Evolutionary conservation across 441 rosid species (phyloP), one percentile per base, ranked within the genome.

Genomic region (Euphorbia schlechtendalii): DNA sequence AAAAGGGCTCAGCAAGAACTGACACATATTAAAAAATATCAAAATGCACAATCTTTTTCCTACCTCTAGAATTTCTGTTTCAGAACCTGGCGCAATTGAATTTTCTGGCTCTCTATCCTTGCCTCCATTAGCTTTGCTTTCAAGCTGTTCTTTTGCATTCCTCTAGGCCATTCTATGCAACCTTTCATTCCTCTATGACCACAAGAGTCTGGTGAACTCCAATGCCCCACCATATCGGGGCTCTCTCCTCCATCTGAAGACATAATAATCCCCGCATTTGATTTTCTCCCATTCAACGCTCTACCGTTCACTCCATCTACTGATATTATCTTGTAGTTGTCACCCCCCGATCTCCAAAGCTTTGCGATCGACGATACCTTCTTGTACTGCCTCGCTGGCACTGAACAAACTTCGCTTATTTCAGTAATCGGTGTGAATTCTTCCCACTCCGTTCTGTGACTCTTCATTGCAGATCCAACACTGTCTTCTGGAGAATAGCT

Each of bases 141-240:
- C 85, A 90, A 69, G 62, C 95, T 88, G 67, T 76, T 71, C 84
- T 86, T 94, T 73, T 90, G 96, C 10, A 80, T 74, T 8, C 85
- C 90, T 5, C 96, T 87, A 18, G 96, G 89, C 97, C 97, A 94
- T 59, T 94, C 99, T 22, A 94, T 90, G 87, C 97, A 90, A 34
- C 99, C 97, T 73, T 90, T 90, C 92, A 83, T 87, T 58, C 96
- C 97, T 59, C 83, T 78, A 52, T 86, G 80, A 60, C 82, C 85
- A 0, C 86, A 77, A 56, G 87, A 77, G 56, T 94, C 96, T 0
- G 96, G 96, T 0, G 96, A 87, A 72, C 91, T 90, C 96, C 97
- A 91, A 20, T 86, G 89, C 65, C 80, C 92, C 48, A 62, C 74
- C 62, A 78, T 73, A 68, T 84, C 87, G 2, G 80, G 96, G 66